phyloP scores from a whole-genome alignment of 345 rosid genomes.

The Dovyalis caffra region DNA sequence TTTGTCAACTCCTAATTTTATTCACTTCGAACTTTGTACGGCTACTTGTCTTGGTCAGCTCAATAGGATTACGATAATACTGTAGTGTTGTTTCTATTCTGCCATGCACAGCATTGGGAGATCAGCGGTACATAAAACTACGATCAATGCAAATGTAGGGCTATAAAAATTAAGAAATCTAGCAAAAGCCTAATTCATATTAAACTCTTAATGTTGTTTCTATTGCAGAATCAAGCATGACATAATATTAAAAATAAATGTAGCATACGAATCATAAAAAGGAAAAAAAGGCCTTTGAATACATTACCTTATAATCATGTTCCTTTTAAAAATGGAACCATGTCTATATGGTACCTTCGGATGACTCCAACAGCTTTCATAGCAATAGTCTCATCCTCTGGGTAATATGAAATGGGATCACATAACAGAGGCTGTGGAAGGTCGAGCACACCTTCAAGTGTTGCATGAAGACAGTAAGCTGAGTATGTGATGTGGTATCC shows the following conservation, averaged over 20 bases:
- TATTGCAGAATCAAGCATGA: background rate
- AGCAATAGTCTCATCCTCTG: conserved; percentile 66
- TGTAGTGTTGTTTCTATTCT: no score
- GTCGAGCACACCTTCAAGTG: conserved; percentile 77
- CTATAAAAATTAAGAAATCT: background rate
- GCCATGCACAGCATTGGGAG: background rate
- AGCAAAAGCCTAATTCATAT: background rate
- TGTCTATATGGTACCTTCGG: conserved; percentile 39
- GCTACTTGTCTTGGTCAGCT: background rate
- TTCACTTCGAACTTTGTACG: background rate
- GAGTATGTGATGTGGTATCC: conserved; percentile 87
- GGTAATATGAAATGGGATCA: conserved; percentile 71
- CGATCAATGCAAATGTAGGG: background rate
- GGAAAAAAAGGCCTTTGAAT: background rate
- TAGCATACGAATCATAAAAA: background rate
- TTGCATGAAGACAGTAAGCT: conserved; percentile 87
- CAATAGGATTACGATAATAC: background rate
- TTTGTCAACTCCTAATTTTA: background rate
- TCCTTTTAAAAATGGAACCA: conserved; percentile 47
- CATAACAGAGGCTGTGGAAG: conserved; percentile 46
- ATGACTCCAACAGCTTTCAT: conserved; percentile 53
- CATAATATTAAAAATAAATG: background rate
- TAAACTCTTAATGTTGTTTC: background rate
- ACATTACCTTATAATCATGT: conserved; percentile 25
- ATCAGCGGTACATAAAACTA: background rate